phyloP scores from a whole-genome alignment of 163 green algal genomes.

The Chlamydomonas reinhardtii region DNA sequence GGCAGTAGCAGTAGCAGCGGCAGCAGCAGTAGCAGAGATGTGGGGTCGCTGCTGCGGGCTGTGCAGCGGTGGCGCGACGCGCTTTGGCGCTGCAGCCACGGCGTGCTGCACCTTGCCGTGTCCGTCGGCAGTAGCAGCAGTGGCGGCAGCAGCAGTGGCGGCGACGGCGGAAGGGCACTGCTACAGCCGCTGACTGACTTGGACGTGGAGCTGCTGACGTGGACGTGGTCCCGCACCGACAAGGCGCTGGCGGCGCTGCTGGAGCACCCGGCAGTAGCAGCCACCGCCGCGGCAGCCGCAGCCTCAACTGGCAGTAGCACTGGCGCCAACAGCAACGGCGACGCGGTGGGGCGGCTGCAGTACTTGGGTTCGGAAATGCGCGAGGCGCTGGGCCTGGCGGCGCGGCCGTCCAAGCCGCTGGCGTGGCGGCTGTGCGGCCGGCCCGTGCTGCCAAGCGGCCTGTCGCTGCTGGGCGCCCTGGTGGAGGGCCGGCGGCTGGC shows the following conservation, averaged over 20 bases:
- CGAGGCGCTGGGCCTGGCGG: slow-evolving; percentile 66
- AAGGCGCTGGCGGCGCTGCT: slow-evolving; percentile 51
- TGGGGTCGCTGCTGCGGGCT: background rate
- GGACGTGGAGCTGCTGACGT: slow-evolving; percentile 67
- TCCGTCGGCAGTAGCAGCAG: too few species aligned
- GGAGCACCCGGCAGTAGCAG: slow-evolving; percentile 33
- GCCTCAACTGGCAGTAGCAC: slow-evolving; percentile 28
- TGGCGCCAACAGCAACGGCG: background rate
- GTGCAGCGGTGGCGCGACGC: slow-evolving; percentile 67
- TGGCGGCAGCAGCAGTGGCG: too few species aligned
- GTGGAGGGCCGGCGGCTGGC: slow-evolving; percentile 52
- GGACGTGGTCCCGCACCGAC: slow-evolving; percentile 69
- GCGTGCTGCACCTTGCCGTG: slow-evolving; percentile 47
- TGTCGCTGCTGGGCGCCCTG: slow-evolving; percentile 54
- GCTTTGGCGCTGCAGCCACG: slow-evolving; percentile 70
- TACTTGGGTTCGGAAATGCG: slow-evolving; percentile 48
- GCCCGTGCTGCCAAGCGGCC: slow-evolving; percentile 73
- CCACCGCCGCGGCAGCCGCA: background rate
- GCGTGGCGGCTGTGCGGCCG: slow-evolving; percentile 85
- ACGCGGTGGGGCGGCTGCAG: slow-evolving; percentile 23
- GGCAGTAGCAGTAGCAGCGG: too few species aligned
- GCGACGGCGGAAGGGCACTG: too few species aligned
- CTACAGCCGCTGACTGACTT: background rate
- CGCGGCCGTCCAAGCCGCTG: slow-evolving; percentile 70
- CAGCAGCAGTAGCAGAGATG: too few species aligned